Evolutionary conservation across 1,284 basidiomycete species (phyloP).

Genomic region (Takashimella tepidaria): DNA sequence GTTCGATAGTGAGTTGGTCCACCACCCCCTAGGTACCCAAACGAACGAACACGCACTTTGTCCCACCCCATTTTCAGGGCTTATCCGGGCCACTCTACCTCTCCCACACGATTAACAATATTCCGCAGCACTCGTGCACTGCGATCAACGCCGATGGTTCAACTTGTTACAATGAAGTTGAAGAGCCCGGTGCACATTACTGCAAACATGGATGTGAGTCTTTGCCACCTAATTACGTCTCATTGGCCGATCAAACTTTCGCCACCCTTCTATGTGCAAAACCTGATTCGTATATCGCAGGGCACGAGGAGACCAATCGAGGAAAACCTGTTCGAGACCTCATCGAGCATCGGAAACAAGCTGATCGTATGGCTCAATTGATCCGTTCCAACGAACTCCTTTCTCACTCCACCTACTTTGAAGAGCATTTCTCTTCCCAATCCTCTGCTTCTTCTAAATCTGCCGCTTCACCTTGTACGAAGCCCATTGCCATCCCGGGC

Average conservation of each 20-base stretch:
- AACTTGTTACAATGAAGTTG: constrained; percentile 12
- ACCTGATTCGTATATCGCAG: constrained; percentile 3
- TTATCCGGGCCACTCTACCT: not conserved
- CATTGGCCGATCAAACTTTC: not conserved
- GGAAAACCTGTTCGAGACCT: constrained; percentile 9
- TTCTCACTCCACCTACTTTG: constrained; percentile 1
- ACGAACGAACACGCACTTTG: no score
- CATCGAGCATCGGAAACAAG: constrained; percentile 4
- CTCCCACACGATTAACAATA: constrained; percentile 6
- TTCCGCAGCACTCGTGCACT: not conserved
- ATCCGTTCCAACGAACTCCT: constrained; percentile 1
- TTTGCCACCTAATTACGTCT: not conserved
- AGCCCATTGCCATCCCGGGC: not conserved
- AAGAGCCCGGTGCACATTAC: constrained; percentile 5
- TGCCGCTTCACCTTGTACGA: not conserved
- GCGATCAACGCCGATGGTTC: constrained; percentile 18
- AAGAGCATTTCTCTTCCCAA: not conserved
- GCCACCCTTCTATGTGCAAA: not conserved
- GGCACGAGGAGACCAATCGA: constrained; percentile 16
- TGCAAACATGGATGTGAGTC: constrained; percentile 23
- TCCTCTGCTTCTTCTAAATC: not conserved
- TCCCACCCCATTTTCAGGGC: not conserved
- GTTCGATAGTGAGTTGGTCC: not conserved
- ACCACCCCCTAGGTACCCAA: not conserved
- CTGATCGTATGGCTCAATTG: constrained; percentile 1